Evolutionary conservation across 2,329 filamentous ascomycete genomes (phyloP), one percentile per base, ranked within the genome.

Genomic region (Aspergillus uvarum): DNA sequence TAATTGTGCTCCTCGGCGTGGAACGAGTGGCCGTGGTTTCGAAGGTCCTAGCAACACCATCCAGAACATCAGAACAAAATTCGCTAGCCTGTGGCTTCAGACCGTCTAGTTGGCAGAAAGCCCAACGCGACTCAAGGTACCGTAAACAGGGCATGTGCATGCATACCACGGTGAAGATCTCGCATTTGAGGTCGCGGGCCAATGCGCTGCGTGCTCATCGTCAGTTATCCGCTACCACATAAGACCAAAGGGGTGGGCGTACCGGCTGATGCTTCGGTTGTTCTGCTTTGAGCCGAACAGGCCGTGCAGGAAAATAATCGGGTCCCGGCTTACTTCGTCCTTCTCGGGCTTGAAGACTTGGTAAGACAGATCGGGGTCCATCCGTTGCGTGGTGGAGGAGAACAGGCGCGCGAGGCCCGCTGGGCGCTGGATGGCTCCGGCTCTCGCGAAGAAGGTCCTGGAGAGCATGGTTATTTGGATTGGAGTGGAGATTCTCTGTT

Each of bases 271-370:
- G 70, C 85, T 91, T 75, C 93, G 83, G 74, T 97, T 96, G 74
- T 98, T 98, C 80, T 91, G 92, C 80, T 96, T 96, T 42, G 91
- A 96, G 21, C 94, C 94, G 71, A 98, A 97, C 11, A 98, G 82
- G 1, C 95, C 94, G 74, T 98, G 94, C 71, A 98, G 86, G 66
- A 98, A 90, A 63, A 98, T 78, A 64, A 98, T 91, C 2, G 93
- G 90, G 55, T 80, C 79, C 59, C 77, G 65, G 51, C 67, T 67
- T 49, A 66, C 56, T 55, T 73, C 63, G n/a, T 68, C 68, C 22
- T 65, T 72, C 60, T 76, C 71, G 2, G 74, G 74, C 16, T 72
- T 73, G 53, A 71, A 74, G 49, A 76, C 70, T 56, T 77, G 72
- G 58, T 72, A 76, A 1, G 74, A 69, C 24, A 77, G 68, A 57